Conservation (phyloP, 352 stramenopile species). For the Phytophthora citrophthora region DNA sequence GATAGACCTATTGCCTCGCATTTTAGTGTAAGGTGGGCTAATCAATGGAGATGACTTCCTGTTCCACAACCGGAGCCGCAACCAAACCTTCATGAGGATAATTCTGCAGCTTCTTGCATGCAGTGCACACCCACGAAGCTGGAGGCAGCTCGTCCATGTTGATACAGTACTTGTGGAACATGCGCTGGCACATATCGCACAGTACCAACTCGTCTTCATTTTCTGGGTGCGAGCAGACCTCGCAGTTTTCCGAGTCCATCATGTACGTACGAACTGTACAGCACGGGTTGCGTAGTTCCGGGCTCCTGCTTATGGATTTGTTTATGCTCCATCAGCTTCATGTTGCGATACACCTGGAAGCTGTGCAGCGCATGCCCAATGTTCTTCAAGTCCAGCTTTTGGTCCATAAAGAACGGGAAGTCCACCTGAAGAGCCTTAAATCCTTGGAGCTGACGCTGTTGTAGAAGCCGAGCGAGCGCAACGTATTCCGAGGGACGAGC, state of each 20-base stretch:
- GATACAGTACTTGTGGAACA: slow-evolving; percentile 87
- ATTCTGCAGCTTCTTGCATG: slow-evolving; percentile 74
- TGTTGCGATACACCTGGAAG: slow-evolving; percentile 86
- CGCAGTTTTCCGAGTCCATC: slow-evolving; percentile 76
- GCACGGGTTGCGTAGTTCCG: slow-evolving; percentile 56
- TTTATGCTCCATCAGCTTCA: slow-evolving; percentile 79
- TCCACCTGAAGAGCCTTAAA: slow-evolving; percentile 85
- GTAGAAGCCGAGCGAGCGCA: slow-evolving; percentile 65
- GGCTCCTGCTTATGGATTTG: slow-evolving; percentile 73
- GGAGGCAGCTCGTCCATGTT: slow-evolving; percentile 80
- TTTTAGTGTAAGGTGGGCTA: slow-evolving; percentile 21
- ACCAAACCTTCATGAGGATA: slow-evolving; percentile 64
- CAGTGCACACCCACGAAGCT: slow-evolving; percentile 79
- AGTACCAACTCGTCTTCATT: slow-evolving; percentile 78
- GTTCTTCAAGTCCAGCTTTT: slow-evolving; percentile 86
- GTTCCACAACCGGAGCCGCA: slow-evolving; percentile 45
- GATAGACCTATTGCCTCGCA: slow-evolving; percentile 5
- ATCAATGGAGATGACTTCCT: slow-evolving; percentile 77
- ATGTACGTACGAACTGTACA: slow-evolving; percentile 79
- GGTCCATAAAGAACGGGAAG: slow-evolving; percentile 82
- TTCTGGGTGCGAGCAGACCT: slow-evolving; percentile 59
- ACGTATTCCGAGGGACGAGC: slow-evolving; percentile 74
- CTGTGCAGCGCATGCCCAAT: slow-evolving; percentile 81
- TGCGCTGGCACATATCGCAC: slow-evolving; percentile 83
- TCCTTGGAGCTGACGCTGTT: slow-evolving; percentile 78